A percentile compares a stretch with the other conserved stretches of the same genome.
These are phyloP conservation scores for Leccinum olivaceopallidum DNA, from an alignment of 768 basidiomycete genomes.

Conservation along the genomic window DNA sequence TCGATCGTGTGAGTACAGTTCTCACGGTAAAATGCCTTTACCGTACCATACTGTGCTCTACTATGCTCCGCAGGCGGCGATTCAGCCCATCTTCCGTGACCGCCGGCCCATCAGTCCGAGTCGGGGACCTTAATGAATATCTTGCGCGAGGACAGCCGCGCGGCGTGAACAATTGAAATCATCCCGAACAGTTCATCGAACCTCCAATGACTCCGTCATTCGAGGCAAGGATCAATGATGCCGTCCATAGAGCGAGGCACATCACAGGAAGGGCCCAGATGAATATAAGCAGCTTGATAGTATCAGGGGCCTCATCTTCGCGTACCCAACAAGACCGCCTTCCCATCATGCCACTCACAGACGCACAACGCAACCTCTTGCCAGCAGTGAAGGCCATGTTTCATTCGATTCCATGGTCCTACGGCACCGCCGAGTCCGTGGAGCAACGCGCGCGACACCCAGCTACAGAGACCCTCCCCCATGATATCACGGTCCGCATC, in stretches of 20 bases:
- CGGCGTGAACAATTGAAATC: too few species aligned
- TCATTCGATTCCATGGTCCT: background rate
- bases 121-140: too few species aligned
- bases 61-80: too few species aligned
- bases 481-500: conserved; percentile 12
- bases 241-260: background rate
- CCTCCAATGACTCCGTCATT: background rate
- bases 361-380: conserved; percentile 13
- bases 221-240: too few species aligned
- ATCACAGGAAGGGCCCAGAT: background rate
- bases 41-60: too few species aligned
- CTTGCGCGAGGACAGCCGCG: too few species aligned
- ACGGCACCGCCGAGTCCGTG: conserved; percentile 1
- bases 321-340: background rate
- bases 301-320: background rate
- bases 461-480: conserved; percentile 2
- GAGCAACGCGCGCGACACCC: conserved; percentile 15
- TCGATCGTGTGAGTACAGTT: too few species aligned
- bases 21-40: too few species aligned
- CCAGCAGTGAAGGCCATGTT: background rate
- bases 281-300: background rate
- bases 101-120: too few species aligned
- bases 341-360: conserved; percentile 18
- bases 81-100: too few species aligned
- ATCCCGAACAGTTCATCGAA: too few species aligned